Percentiles rank a stretch among this genome's conserved stretches.
Conservation (phyloP, 2,329 filamentous ascomycete genomes). For the Cyphellophora europaea region DNA sequence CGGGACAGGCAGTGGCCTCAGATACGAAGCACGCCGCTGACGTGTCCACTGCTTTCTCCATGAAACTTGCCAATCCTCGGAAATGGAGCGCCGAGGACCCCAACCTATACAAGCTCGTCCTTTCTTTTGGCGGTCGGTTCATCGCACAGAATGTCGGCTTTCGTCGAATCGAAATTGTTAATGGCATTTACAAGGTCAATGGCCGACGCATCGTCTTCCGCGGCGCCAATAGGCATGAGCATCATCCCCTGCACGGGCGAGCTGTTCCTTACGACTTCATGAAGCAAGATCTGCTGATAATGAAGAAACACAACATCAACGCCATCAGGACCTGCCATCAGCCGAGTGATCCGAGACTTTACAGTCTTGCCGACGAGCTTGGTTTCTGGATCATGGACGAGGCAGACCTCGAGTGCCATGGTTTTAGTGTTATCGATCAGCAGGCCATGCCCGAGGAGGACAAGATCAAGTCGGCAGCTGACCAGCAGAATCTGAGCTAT, state of each 20-base stretch:
- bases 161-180: conserved; percentile 52
- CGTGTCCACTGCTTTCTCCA: conserved; percentile 1
- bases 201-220: conserved; percentile 51
- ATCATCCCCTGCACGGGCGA: conserved; percentile 55
- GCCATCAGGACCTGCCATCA: conserved; percentile 61
- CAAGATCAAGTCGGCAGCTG: background rate
- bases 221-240: conserved; percentile 62
- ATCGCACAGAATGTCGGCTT: conserved; percentile 53
- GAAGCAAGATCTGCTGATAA: conserved; percentile 51
- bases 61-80: conserved; percentile 44
- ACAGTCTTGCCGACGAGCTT: conserved; percentile 25
- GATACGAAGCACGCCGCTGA: conserved; percentile 12
- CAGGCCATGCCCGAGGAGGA: background rate
- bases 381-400: conserved; percentile 29
- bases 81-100: conserved; percentile 63
- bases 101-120: conserved; percentile 44
- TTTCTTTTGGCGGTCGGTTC: conserved; percentile 17
- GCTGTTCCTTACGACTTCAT: conserved; percentile 55
- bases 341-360: conserved; percentile 39
- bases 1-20: conserved; percentile 24
- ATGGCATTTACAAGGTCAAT: conserved; percentile 52
- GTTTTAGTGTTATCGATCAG: conserved; percentile 16
- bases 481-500: background rate
- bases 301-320: conserved; percentile 65
- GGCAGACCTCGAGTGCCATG: conserved; percentile 29